phyloP scores from a whole-genome alignment of 805 yeast genomes.

The Wickerhamomyces queroliae region DNA sequence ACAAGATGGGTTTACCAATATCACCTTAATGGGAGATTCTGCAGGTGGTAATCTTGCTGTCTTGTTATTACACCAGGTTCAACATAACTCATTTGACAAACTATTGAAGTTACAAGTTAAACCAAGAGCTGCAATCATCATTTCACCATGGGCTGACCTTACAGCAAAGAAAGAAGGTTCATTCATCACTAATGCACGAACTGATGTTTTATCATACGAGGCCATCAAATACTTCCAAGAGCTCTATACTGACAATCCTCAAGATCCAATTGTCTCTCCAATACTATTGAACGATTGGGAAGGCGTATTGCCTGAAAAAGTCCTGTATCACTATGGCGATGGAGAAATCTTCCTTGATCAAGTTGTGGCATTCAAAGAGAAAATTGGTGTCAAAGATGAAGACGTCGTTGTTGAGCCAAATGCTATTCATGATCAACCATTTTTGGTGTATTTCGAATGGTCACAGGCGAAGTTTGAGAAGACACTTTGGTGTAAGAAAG shows the following conservation, averaged over 20 bases:
- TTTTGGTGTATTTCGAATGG: not conserved
- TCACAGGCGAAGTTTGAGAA: not conserved
- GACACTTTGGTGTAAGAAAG: not conserved
- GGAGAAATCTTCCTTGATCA: no score
- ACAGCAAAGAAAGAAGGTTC: not conserved
- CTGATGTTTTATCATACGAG: not conserved
- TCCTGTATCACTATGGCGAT: not conserved
- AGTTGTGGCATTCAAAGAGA: not conserved
- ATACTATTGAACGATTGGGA: not conserved
- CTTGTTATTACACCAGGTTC: not conserved
- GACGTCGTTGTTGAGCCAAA: not conserved
- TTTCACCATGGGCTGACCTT: constrained; percentile 1
- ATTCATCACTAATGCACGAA: not conserved
- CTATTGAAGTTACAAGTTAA: not conserved
- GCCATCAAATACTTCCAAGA: not conserved
- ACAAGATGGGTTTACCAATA: not conserved
- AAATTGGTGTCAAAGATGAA: not conserved
- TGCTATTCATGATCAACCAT: not conserved
- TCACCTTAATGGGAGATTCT: not conserved
- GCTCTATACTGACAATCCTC: not conserved
- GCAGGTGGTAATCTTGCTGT: not conserved
- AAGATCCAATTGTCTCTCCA: not conserved
- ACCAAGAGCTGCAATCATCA: not conserved
- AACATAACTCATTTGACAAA: not conserved
- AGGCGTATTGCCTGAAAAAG: not conserved